A percentile compares a stretch with the other conserved stretches of the same genome.
Conservation (phyloP, 345 rosid genomes). For the Aurinia saxatilis region DNA sequence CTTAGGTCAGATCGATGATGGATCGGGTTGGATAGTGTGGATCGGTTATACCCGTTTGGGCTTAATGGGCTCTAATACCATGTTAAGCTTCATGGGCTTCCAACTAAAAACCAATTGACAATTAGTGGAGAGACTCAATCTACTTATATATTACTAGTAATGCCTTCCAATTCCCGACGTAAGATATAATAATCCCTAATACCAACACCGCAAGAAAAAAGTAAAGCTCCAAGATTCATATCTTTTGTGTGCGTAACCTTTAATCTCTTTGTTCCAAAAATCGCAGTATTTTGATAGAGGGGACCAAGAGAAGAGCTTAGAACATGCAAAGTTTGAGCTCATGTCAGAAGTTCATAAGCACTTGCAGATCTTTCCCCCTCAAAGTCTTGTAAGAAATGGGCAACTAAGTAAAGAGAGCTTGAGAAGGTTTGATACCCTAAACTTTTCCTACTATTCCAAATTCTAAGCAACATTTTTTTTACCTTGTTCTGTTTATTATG, state of each 20-base stretch:
- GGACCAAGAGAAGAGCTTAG: conserved; percentile 24
- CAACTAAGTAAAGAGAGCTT: conserved; percentile 20
- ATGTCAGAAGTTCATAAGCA: conserved; percentile 29
- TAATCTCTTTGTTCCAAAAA: not conserved
- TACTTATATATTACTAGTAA: too few species aligned
- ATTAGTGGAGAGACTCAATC: too few species aligned
- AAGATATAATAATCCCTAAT: too few species aligned
- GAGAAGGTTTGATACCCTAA: not conserved
- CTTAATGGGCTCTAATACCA: too few species aligned
- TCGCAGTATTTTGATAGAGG: conserved; percentile 13
- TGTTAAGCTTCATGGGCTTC: too few species aligned
- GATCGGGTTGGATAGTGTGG: too few species aligned
- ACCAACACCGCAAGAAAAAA: not conserved
- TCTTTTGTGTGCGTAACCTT: not conserved
- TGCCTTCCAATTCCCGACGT: too few species aligned
- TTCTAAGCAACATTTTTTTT: not conserved
- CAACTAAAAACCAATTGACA: too few species aligned
- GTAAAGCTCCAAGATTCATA: not conserved
- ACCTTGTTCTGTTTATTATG: not conserved
- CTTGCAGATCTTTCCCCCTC: conserved; percentile 10
- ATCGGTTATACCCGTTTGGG: too few species aligned
- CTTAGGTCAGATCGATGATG: too few species aligned
- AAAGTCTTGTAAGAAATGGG: conserved; percentile 17
- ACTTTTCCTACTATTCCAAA: not conserved
- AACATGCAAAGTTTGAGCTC: conserved; percentile 22